Base-by-base conservation (phyloP, 305 asterid species). In the Lippia alba region DNA sequence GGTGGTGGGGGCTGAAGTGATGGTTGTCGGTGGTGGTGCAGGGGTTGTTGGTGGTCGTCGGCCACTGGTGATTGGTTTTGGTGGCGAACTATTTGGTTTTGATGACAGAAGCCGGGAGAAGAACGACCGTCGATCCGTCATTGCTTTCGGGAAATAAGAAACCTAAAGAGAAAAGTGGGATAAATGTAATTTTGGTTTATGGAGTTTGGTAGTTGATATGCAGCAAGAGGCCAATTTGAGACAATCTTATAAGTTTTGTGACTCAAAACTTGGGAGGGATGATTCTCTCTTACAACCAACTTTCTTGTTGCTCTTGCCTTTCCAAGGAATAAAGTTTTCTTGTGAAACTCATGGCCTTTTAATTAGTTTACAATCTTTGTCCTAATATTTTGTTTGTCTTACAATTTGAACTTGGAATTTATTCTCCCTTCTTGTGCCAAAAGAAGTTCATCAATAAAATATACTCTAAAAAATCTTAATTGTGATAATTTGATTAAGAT, bases 21-120 rank as follows among this genome's bases (percentile, higher is more conserved):
- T 4, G 41, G 41, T 36, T 3, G 41, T 36, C 8, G 41, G 6
- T 36, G 41, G 41, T 36, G 41, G 41, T 8, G 41, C 2, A 8
- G 44, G 54, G 36, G 44, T 32, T 70, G 30, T 24, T 24, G 30
- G 30, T 24, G 30, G 30, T 3, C 30, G 1, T 24, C 30, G 30
- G 30, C 30, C 30, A 24, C 3, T 24, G 30, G 30, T 24, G 30
- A 24, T 24, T 24, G 30, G 30, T 24, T 24, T 24, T 24, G 30
- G 30, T 24, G 30, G 30, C 30, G 30, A 24, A 24, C 30, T 24
- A 24, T 1, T 24, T 24, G 30, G 24, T 2, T 63, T 51, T 4
- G 79, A 51, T 39, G 66, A 46, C 84, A 85, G 83, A 48, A 76
- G 75, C 20, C 87, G 83, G n/a, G 74, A 76, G 59, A 80, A 30